Evolutionary conservation across 805 yeast genomes (phyloP), one percentile per base, ranked within the genome.

Genomic region (Scheffersomyces ergatensis): DNA sequence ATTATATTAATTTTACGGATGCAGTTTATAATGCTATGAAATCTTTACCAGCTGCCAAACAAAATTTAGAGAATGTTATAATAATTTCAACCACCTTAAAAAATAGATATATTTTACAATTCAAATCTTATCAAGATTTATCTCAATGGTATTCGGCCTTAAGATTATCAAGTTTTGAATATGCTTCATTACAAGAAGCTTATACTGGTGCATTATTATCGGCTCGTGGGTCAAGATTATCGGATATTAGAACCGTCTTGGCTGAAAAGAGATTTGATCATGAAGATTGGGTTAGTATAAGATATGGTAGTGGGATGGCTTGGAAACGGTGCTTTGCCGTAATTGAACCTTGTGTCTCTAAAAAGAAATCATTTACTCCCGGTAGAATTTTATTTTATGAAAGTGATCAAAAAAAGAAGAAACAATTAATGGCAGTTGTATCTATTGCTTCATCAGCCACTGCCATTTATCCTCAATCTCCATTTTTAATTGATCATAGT

Each of bases 291-390:
- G 89, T 85, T 33, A 78, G 89, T 58, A 95, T 93, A 14, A 74
- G 98, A 49, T 93, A 92, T 62, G 98, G 99, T 15, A 78, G 93
- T 8, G 99, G 99, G 18, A 88, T 89, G 95, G 96, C 97, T 1
- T 93, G 97, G 97, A 86, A 83, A 57, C 76, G 95, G 44, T 92
- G 97, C 57, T 93, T 78, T 68, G 92, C 96, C 2, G 96, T 90
- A 9, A 77, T 92, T 42, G 86, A 85, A 50, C 90, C 90, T 49
- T 67, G 89, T 52, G 48, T 68, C 29, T 56, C 74, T 53, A 81
- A 69, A 57, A 65, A 54, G 58, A 77, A 65, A 60, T 63, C 53
- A 48, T 74, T 61, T 50, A 70, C 45, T 48, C 70, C 77, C 12
- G 97, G 97, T 23, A 74, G 81, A 50, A 79, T 89, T 18, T 69